Evolutionary conservation across 495 filamentous ascomycete species (phyloP), one percentile per base, ranked within the genome.

Genomic region (Penicillium manginii): DNA sequence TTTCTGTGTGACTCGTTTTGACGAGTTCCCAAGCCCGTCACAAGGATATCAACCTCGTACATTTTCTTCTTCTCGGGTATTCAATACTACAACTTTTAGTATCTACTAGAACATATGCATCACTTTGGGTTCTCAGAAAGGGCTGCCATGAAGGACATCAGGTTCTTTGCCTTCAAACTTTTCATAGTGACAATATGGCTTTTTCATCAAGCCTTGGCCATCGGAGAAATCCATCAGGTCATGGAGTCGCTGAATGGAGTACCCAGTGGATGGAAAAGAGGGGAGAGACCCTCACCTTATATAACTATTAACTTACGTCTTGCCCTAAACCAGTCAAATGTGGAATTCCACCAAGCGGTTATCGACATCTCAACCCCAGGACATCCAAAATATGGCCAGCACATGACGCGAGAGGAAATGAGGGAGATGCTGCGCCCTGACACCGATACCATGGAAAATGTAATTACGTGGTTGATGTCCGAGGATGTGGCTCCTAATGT

Each of bases 331-430:
- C 81, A 85, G 58, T 73, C 81, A 26, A 82, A 82, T 35, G 75
- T 62, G 8, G 68, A 78, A 12, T 84, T 91, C 39, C 86, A 91
- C 66, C 73, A 84, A 55, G 79, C 72, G 18, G 78, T 90, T 21
- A 73, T 86, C 32, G 80, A 86, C 9, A 75, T 91, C 31, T 86
- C 86, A 17, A 85, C 83, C 3, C 89, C 88, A 3, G 76, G 75
- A 4, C 80, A 88, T 59, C 69, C 76, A 3, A 74, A 68, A 4
- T 91, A 91, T 67, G 88, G 89, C 2, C 69, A 81, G 48, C 83
- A 90, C 56, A 79, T 91, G 77, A 81, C 78, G 52, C 76, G 80
- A n/a, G 77, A 85, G 18, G 76, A 84, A 58, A 67, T 86, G 49
- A 73, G 73, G 49, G 69, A 73, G 0, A 73, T 84, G 55, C 59